Evolutionary conservation across 768 basidiomycete species (phyloP), one percentile per base, ranked within the genome.

Genomic region (Macrolepiota dolichaula): DNA sequence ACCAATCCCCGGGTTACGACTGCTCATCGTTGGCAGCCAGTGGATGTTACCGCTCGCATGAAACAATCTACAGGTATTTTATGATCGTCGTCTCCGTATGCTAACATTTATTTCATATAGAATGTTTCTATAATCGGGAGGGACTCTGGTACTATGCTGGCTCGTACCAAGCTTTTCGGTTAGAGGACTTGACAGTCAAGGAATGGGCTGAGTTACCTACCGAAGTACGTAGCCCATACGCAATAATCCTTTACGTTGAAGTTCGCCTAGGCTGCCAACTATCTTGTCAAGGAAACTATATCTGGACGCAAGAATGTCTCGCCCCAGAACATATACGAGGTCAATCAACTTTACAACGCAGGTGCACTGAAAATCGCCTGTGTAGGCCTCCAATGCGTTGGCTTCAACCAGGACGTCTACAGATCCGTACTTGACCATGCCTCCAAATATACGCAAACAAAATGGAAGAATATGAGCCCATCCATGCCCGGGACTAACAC

Each of bases 71-170:
- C 86, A 51, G 91, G 90, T 85, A 64, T 62, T 73, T 6, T 12
- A 2, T 6, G 22, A 17, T 51, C 35, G 12, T 19, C 9, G 35
- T 11, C 10, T 15, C 17, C 13, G 12, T 37, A n/a, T 32, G n/a
- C 24, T 46, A 17, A 40, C 53, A 19, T 32, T 32, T 17, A 57
- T 50, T 32, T 27, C 29, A 24, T 61, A 1, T 53, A 91, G 91
- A 92, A 68, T 92, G 89, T 64, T 92, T 92, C 71, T 92, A 85
- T 66, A 88, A 86, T 71, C 91, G 86, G 70, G 88, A 91, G 58
- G 88, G 87, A 7, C 82, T 84, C 62, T 92, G 89, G 88, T 92
- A 92, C 69, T 92, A 92, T 63, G 90, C 91, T 12, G 91, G 91
- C n/a, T 79, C 83, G 3, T 92, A 92, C 73, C 83, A 80, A 57